Percentiles rank a stretch among this genome's conserved stretches.
phyloP scores from a whole-genome alignment of 768 basidiomycete species.

The Calocybe indica region DNA sequence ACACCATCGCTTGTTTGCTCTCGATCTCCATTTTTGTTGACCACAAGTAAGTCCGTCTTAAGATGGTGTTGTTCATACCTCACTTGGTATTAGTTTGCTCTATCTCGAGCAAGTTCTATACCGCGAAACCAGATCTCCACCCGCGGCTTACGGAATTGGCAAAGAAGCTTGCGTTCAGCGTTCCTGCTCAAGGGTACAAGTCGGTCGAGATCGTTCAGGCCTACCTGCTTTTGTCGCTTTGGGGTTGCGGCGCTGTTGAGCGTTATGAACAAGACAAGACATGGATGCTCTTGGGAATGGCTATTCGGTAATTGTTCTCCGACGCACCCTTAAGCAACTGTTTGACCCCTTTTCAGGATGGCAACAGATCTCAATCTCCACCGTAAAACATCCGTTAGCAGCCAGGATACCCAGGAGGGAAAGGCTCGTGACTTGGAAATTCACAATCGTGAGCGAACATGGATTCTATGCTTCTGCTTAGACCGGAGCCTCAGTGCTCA shows the following conservation, averaged over 20 bases:
- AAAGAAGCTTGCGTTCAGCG: conserved; percentile 82
- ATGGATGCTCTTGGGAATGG: conserved; percentile 87
- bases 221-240: conserved; percentile 81
- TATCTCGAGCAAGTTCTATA: conserved; percentile 89
- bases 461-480: conserved; percentile 82
- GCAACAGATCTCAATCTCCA: conserved; percentile 95
- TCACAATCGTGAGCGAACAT: conserved; percentile 91
- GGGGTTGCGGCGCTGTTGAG: conserved; percentile 93
- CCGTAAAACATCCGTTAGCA: conserved; percentile 64
- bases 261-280: conserved; percentile 96
- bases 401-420: conserved; percentile 72
- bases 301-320: conserved; percentile 50
- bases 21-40: conserved; percentile 90
- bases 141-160: conserved; percentile 73
- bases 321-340: not conserved
- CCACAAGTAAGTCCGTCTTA: conserved; percentile 60
- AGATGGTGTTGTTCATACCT: not conserved
- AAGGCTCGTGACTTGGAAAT: conserved; percentile 77
- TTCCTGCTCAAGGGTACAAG: conserved; percentile 84
- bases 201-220: conserved; percentile 95
- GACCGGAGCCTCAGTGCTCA: conserved; percentile 91
- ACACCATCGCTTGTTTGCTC: conserved; percentile 92
- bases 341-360: conserved; percentile 49
- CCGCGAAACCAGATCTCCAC: conserved; percentile 76
- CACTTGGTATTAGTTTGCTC: conserved; percentile 66